Conservation (phyloP, 345 rosid genomes). For the Gossypium mustelinum region DNA sequence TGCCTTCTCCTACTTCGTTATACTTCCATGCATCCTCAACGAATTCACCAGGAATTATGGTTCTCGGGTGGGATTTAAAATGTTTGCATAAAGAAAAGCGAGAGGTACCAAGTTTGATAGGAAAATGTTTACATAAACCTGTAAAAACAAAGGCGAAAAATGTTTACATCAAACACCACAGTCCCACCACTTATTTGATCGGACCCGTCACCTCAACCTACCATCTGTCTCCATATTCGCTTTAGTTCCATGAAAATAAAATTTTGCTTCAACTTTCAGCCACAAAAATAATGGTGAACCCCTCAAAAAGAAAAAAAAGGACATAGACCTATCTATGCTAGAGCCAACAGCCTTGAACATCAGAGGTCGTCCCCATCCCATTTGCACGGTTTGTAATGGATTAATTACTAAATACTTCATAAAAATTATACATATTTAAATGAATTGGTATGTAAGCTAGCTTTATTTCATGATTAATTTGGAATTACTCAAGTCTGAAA, state of each 20-base stretch:
- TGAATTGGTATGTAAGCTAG: background rate
- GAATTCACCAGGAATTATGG: too few relatives aligned
- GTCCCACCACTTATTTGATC: background rate
- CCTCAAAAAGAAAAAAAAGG: background rate
- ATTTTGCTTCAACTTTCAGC: background rate
- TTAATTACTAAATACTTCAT: background rate
- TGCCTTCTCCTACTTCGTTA: too few relatives aligned
- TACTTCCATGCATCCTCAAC: too few relatives aligned
- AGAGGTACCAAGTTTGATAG: too few relatives aligned
- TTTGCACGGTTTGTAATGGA: background rate
- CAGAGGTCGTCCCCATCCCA: slow-evolving; percentile 17
- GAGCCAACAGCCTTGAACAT: background rate
- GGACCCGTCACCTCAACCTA: slow-evolving; percentile 7
- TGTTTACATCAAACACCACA: background rate
- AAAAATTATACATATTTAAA: background rate
- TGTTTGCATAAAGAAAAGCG: too few relatives aligned
- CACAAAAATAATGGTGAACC: slow-evolving; percentile 1
- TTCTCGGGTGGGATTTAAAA: too few relatives aligned
- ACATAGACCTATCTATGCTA: background rate
- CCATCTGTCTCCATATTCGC: slow-evolving; percentile 5
- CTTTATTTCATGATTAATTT: background rate
- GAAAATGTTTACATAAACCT: too few relatives aligned
- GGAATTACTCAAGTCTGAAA: background rate
- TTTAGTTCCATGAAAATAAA: background rate
- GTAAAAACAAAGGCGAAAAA: background rate